Conservation (phyloP, 192 early-diverging fungal species). For the Ramicandelaber brevisporus region DNA sequence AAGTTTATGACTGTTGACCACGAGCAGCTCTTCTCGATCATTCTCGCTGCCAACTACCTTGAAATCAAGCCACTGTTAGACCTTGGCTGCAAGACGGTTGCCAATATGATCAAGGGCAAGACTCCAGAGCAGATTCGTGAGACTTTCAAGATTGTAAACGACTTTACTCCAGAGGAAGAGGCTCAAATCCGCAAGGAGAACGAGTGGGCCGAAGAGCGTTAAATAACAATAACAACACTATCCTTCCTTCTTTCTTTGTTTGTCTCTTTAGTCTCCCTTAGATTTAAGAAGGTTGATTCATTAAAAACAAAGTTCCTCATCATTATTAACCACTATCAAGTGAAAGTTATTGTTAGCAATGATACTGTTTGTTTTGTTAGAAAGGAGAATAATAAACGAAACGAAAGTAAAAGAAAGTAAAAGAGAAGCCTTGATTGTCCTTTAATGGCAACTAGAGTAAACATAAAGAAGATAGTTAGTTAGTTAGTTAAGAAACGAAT, state of each 20-base stretch:
- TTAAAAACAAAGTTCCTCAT: too few relatives aligned
- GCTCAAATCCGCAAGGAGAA: constrained; percentile 73
- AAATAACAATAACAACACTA: constrained; percentile 1
- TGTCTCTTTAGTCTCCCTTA: constrained; percentile 1
- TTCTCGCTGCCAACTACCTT: constrained; percentile 68
- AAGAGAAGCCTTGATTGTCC: too few relatives aligned
- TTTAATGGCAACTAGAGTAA: too few relatives aligned
- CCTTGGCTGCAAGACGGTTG: constrained; percentile 93
- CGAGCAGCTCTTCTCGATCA: constrained; percentile 59
- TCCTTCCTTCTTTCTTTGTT: not conserved
- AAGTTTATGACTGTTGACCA: constrained; percentile 55
- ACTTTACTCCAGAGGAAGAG: constrained; percentile 91
- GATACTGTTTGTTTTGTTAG: too few relatives aligned
- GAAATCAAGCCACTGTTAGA: constrained; percentile 94
- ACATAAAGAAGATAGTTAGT: too few relatives aligned
- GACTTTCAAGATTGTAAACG: constrained; percentile 89
- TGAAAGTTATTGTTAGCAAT: too few relatives aligned
- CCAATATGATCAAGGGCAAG: constrained; percentile 95
- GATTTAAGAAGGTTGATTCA: too few relatives aligned
- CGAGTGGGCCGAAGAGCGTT: constrained; percentile 39
- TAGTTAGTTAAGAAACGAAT: too few relatives aligned
- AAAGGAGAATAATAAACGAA: too few relatives aligned
- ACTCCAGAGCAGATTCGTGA: constrained; percentile 76
- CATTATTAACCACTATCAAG: too few relatives aligned
- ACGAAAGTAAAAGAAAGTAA: too few relatives aligned